These are phyloP conservation scores for Kalanchoe fedtschenkoi DNA, from an alignment of 164 flowering plant species.

Conservation along the genomic window DNA sequence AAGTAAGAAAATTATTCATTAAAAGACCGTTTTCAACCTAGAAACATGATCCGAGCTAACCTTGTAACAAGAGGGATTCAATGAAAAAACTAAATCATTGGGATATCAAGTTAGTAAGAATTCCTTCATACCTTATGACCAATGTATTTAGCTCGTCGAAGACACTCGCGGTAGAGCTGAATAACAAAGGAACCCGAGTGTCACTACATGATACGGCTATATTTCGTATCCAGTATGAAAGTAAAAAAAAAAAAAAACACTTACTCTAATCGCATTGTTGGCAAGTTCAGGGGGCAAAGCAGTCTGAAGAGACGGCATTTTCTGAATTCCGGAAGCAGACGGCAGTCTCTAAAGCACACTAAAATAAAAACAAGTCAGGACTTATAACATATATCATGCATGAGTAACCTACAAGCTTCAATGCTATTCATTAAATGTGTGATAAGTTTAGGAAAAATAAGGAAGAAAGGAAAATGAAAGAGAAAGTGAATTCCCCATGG, in stretches of 20 bases:
- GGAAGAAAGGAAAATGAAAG: no score
- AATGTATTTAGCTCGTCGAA: conserved; percentile 68
- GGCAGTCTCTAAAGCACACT: not conserved
- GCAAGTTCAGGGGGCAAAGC: conserved; percentile 89
- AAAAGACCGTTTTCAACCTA: not conserved
- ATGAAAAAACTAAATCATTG: not conserved
- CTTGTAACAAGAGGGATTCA: not conserved
- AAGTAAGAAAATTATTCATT: not conserved
- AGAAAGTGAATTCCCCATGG: no score
- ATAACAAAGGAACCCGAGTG: not conserved
- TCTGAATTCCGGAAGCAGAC: not conserved
- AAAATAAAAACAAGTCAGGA: not conserved
- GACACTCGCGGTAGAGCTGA: conserved; percentile 86
- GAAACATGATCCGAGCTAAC: not conserved
- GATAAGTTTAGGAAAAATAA: no score
- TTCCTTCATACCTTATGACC: conserved; percentile 46
- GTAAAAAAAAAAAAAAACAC: not conserved
- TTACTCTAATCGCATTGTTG: conserved; percentile 62
- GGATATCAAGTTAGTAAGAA: not conserved
- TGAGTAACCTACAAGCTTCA: no score
- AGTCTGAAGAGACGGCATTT: conserved; percentile 83
- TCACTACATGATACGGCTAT: not conserved
- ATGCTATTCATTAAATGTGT: no score
- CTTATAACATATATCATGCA: no score
- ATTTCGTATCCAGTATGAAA: not conserved